Base-by-base conservation (phyloP, 2,329 filamentous ascomycete species). In the Alternaria sp. region DNA sequence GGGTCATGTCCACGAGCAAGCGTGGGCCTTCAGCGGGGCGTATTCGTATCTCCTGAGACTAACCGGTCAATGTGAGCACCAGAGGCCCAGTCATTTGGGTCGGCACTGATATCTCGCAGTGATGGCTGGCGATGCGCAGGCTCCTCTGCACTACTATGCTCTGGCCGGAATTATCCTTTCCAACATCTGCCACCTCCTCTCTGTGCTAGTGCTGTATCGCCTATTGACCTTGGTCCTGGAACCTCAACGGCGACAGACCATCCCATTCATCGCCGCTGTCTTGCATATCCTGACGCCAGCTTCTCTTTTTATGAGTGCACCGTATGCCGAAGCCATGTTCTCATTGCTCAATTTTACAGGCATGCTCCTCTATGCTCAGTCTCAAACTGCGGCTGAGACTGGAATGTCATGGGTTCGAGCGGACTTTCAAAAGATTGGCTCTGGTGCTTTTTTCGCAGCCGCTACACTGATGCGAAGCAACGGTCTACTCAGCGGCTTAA, bases 271-370 rank as follows among this genome's bases (percentile, higher is more conserved):
- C 21, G 86, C 93, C 9, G 88, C 93, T 4, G 82, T 87, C 15
- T 83, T 98, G 53, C 93, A 98, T 78, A 86, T 97, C 59, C 75
- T 98, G 53, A 96, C 92, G 0, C 95, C 96, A 0, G 96, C 92
- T 0, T 95, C 95, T 1, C 81, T 97, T 3, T 98, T 99, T 76
- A 87, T 99, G 18, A 94, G 91, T 0, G 91, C 94, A 0, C 93
- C 95, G 0, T 97, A 96, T 78, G 87, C 89, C 10, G 96, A 99
- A 82, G 89, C 91, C 66, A 79, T 90, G 0, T 97, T 94, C 79
- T 89, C 95, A 0, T 84, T 92, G 21, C 83, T 97, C 33, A 92
- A 91, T 44, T 92, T 97, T 72, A 70, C 85, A 0, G 96, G 93
- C 1, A 89, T 89, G 72, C 85, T 92, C 28, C 78, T 91, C 51